Evolutionary conservation across 805 yeast species (phyloP).

Genomic region (Hagleromyces aurorensis): DNA sequence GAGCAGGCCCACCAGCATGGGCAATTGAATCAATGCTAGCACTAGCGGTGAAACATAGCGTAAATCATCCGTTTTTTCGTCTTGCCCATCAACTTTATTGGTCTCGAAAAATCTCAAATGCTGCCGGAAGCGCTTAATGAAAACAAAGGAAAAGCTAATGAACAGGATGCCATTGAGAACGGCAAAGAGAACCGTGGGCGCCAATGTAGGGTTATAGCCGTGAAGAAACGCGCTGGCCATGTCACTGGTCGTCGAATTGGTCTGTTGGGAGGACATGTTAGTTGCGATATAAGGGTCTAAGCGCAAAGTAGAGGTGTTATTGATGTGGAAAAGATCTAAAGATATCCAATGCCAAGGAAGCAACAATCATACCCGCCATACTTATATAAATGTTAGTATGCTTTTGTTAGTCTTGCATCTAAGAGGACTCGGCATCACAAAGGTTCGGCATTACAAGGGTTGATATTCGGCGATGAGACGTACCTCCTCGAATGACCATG

Average conservation of each 20-base stretch:
- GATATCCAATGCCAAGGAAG: too few relatives aligned
- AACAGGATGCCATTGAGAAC: slow-evolving; percentile 1
- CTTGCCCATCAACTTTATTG: background rate
- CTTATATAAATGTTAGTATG: too few relatives aligned
- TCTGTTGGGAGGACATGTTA: too few relatives aligned
- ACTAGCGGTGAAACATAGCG: background rate
- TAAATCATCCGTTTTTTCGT: background rate
- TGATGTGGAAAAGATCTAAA: too few relatives aligned
- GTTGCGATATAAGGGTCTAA: background rate
- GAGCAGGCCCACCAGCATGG: background rate
- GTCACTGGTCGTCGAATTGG: too few relatives aligned
- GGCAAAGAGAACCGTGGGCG: background rate
- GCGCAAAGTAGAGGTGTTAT: background rate
- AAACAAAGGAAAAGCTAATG: background rate
- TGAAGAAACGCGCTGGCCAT: background rate
- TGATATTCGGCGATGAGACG: too few relatives aligned
- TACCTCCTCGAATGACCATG: too few relatives aligned
- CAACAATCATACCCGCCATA: too few relatives aligned
- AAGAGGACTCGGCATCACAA: too few relatives aligned
- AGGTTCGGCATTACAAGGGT: too few relatives aligned
- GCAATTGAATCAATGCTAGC: background rate
- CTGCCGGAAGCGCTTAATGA: background rate
- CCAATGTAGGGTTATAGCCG: background rate
- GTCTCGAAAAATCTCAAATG: background rate
- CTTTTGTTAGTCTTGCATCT: too few relatives aligned